Conservation (phyloP, 2,329 filamentous ascomycete genomes). For the Dactylonectria estremocensis region DNA sequence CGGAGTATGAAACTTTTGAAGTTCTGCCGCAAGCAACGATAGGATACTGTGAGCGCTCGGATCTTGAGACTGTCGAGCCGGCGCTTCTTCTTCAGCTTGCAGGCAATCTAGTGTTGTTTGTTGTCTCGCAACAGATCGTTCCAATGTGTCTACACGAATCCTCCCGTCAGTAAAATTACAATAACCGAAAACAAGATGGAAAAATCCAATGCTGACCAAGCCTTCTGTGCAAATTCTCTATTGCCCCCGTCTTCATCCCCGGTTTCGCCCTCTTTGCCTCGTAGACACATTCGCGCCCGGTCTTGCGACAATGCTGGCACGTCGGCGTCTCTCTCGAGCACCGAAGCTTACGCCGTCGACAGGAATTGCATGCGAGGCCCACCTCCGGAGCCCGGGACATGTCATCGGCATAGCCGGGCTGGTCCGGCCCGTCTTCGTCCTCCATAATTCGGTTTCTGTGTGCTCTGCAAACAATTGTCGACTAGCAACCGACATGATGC, state of each 20-base stretch:
- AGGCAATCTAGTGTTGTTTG: slow-evolving; percentile 26
- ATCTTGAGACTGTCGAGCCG: background rate
- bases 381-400: slow-evolving; percentile 8
- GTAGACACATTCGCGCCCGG: slow-evolving; percentile 47
- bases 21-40: slow-evolving; percentile 33
- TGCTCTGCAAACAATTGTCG: background rate
- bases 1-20: slow-evolving; percentile 20
- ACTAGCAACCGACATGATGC: background rate
- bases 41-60: slow-evolving; percentile 14
- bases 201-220: slow-evolving; percentile 43
- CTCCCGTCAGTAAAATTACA: background rate
- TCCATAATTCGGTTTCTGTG: slow-evolving; percentile 8
- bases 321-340: slow-evolving; percentile 16
- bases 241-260: slow-evolving; percentile 55
- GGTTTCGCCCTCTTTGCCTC: slow-evolving; percentile 52
- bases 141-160: slow-evolving; percentile 26
- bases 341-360: slow-evolving; percentile 23
- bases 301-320: slow-evolving; percentile 25
- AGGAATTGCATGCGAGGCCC: slow-evolving; percentile 16
- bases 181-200: background rate
- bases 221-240: slow-evolving; percentile 54
- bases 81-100: slow-evolving; percentile 12
- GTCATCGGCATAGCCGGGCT: slow-evolving; percentile 15
- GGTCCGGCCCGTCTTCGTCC: slow-evolving; percentile 12
- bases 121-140: slow-evolving; percentile 35